Evolutionary conservation across 202 grass and related monocot genomes (phyloP), one percentile per base, ranked within the genome.

Genomic region (Cymbopogon flexuosus): DNA sequence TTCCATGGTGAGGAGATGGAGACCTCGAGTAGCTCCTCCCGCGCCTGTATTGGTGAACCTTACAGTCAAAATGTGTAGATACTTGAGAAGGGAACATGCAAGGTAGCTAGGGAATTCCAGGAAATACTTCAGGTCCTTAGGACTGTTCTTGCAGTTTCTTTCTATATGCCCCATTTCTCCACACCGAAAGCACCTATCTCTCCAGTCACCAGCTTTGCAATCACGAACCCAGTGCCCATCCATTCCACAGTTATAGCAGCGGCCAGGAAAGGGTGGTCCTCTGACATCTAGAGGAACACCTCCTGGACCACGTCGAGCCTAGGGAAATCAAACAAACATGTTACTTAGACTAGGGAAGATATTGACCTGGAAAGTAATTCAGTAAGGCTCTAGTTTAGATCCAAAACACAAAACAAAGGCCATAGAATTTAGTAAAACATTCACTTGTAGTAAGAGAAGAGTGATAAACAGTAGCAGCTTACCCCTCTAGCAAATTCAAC

Each of bases 401-500:
- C 4, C 10, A 39, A 73, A 75, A 67, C 9, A 80, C 23, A 73
- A 10, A 80, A 73, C 52, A 66, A 65, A 70, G 33, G 18, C 21
- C 21, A 88, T 30, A 73, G 12, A 45, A 61, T 33, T 68, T n/a
- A 18, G 22, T 57, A 4, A 65, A 43, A 71, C 54, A n/a, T 23
- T 59, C 72, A 51, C 6, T 58, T 59, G 57, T 61, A 62, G 43
- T 69, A 58, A 66, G n/a, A 75, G 43, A 79, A 68, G 18, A 75
- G 72, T 66, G 2, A 80, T 49, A 77, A 86, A 77, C 42, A 87
- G 30, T 13, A 66, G 72, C 11, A 37, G 3, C 68, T 86, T 89
- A 98, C 95, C 88, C 95, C 92, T 88, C 64, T 91, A 29, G 92
- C 88, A 88, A 93, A 94, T 51, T 98, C 92, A 61, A 98, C 95